These are phyloP conservation scores for Recurvomyces mirabilis DNA, from an alignment of 495 filamentous ascomycete species.

Conservation along the genomic window DNA sequence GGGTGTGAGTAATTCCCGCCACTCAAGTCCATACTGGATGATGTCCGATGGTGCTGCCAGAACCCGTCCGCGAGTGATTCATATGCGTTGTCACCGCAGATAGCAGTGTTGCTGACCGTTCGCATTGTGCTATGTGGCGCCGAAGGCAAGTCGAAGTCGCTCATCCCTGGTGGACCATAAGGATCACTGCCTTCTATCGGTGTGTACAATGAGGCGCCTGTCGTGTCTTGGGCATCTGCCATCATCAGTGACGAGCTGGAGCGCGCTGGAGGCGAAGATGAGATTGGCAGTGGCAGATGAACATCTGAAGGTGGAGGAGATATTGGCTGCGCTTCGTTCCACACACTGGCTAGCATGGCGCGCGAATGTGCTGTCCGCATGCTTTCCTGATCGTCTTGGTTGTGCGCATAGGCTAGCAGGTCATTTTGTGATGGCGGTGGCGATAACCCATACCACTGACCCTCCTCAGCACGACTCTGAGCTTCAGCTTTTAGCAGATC, in stretches of 20 bases:
- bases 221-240: background rate
- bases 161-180: conserved; percentile 20
- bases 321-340: conserved; percentile 20
- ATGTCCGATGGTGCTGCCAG: background rate
- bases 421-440: conserved; percentile 52
- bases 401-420: conserved; percentile 38
- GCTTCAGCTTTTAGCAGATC: conserved; percentile 54
- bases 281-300: background rate
- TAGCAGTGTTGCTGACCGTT: background rate
- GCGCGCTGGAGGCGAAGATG: conserved; percentile 10
- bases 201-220: background rate
- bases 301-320: conserved; percentile 20
- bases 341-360: conserved; percentile 20
- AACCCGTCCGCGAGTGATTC: conserved; percentile 1
- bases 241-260: conserved; percentile 6
- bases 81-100: background rate
- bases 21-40: conserved; percentile 15
- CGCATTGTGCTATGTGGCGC: conserved; percentile 30
- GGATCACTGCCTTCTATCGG: conserved; percentile 20
- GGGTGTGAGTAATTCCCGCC: conserved; percentile 11
- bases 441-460: conserved; percentile 37
- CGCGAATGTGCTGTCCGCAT: conserved; percentile 22
- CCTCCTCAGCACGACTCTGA: conserved; percentile 19
- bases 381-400: conserved; percentile 19
- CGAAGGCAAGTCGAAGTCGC: conserved; percentile 23